phyloP scores from a whole-genome alignment of 2,329 filamentous ascomycete genomes.

The Apiospora aurea region DNA sequence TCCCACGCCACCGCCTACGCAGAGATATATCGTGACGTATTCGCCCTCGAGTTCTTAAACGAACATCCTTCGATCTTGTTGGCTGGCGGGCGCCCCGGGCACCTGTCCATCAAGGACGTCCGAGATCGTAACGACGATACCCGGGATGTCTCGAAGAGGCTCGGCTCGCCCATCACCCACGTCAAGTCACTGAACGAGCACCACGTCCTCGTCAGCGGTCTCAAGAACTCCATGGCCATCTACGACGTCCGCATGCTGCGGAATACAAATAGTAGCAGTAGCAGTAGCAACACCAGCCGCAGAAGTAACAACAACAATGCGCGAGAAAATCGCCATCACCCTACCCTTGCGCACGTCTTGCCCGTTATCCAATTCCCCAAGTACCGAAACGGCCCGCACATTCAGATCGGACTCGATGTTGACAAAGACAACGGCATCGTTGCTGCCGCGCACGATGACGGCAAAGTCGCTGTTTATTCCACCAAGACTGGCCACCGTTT shows the following conservation, averaged over 20 bases:
- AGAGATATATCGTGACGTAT: slow-evolving; percentile 47
- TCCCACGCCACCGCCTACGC: slow-evolving; percentile 31
- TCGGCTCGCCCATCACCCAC: slow-evolving; percentile 55
- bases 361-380: slow-evolving; percentile 57
- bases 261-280: slow-evolving; percentile 21
- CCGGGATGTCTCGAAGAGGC: slow-evolving; percentile 35
- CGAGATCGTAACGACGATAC: slow-evolving; percentile 41
- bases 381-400: slow-evolving; percentile 58
- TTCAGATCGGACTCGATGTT: slow-evolving; percentile 60
- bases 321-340: slow-evolving; percentile 2
- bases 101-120: slow-evolving; percentile 54
- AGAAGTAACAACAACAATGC: background rate
- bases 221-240: slow-evolving; percentile 56
- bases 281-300: background rate
- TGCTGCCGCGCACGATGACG: slow-evolving; percentile 61
- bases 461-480: slow-evolving; percentile 57
- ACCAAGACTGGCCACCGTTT: slow-evolving; percentile 52
- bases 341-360: slow-evolving; percentile 29
- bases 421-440: slow-evolving; percentile 55
- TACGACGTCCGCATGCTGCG: slow-evolving; percentile 61
- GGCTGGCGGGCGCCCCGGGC: slow-evolving; percentile 58
- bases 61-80: slow-evolving; percentile 54
- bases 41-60: slow-evolving; percentile 56
- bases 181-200: slow-evolving; percentile 56
- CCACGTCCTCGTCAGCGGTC: slow-evolving; percentile 60